Evolutionary conservation across 225 moss, liverwort and hornwort genomes (phyloP), one percentile per base, ranked within the genome.

Genomic region (Antitrichia curtipendula): DNA sequence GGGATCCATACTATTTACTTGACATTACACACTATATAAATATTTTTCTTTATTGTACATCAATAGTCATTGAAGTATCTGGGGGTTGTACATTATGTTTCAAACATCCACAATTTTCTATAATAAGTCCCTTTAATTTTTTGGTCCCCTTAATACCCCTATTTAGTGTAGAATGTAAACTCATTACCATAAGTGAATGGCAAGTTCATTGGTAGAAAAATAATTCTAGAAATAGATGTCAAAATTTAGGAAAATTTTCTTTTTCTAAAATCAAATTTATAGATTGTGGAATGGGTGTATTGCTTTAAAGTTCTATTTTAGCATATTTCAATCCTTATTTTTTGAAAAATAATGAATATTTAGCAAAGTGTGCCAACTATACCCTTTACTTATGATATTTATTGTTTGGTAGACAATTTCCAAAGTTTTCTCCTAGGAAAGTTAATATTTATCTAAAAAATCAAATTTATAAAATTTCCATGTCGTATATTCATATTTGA

Each of bases 231-330:
- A 41, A 41, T 8, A 71, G 27, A 43, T 43, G 27, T 0, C 27
- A 24, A 71, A 16, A 27, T 27, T 71, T 8, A 25, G 15, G 5
- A 10, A 21, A 27, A 4, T 27, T 43, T 13, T 40, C 7, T 40
- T 23, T 2, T 11, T 11, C 0, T 0, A 13, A 40, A 40, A 62
- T 1, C 4, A n/a, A 66, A 7, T n/a, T 36, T 29, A 5, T 13
- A 8, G 24, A 40, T 40, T 38, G 40, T 13, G 2, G 17, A 16
- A 9, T 38, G 27, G 27, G 9, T 27, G 25, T 25, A 24, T 40
- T 71, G 9, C 15, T 13, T 2, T 0, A 13, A 70, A 41, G 1
- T 25, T 70, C 4, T 16, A 41, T 43, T 27, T 3, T 70, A 70
- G 25, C 3, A 25, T 25, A 23, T 13, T 0, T 36, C 10, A 10